Percentiles rank a stretch among this genome's conserved stretches.
Evolutionary conservation across 2,329 filamentous ascomycete genomes (phyloP).

Genomic region (Clathrospora elynae): DNA sequence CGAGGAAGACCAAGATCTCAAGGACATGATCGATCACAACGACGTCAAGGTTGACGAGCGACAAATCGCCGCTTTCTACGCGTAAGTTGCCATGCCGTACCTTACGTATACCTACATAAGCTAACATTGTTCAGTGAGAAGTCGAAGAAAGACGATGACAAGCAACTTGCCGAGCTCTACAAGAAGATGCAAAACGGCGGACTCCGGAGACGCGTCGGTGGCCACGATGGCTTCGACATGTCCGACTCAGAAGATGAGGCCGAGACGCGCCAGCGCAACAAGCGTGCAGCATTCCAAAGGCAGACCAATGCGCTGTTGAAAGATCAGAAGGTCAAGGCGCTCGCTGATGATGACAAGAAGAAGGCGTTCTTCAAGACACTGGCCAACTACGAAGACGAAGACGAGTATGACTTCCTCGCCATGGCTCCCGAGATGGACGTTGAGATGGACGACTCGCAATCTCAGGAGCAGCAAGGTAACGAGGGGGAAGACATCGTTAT

Average conservation of each 20-base stretch:
- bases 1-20: conserved; percentile 74
- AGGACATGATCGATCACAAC: conserved; percentile 86
- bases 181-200: conserved; percentile 80
- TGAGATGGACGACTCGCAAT: conserved; percentile 39
- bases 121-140: conserved; percentile 66
- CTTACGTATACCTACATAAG: conserved; percentile 10
- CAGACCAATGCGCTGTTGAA: conserved; percentile 88
- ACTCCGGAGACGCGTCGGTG: conserved; percentile 77
- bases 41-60: conserved; percentile 78
- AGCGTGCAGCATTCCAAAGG: conserved; percentile 84
- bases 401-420: conserved; percentile 76
- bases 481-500: conserved; percentile 30
- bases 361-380: conserved; percentile 89
- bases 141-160: conserved; percentile 80
- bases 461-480: conserved; percentile 17
- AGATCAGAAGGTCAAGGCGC: conserved; percentile 88
- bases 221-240: conserved; percentile 67
- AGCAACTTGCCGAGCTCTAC: conserved; percentile 44
- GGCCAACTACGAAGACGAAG: conserved; percentile 74
- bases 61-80: conserved; percentile 82
- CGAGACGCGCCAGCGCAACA: conserved; percentile 76
- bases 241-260: conserved; percentile 90
- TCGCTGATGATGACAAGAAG: conserved; percentile 86
- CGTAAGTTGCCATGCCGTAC: conserved; percentile 63
- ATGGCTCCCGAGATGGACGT: conserved; percentile 48